Conservation (phyloP, 164 flowering plant genomes). For the Hamamelis virginiana region DNA sequence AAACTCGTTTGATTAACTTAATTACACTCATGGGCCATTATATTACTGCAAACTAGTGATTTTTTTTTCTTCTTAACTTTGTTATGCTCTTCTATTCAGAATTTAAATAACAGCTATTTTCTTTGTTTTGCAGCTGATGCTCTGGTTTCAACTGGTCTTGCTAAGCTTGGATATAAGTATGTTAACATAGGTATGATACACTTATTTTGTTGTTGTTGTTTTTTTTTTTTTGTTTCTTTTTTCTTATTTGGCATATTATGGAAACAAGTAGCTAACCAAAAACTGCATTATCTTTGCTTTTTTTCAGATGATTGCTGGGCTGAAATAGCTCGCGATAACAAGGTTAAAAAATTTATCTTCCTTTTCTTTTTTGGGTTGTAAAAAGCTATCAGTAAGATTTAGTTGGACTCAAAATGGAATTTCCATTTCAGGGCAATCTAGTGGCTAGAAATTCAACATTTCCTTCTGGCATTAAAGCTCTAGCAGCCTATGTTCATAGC, state of each 20-base stretch:
- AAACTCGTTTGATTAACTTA: no score
- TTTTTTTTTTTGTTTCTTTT: background rate
- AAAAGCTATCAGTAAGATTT: background rate
- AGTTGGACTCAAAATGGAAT: background rate
- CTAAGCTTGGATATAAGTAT: constrained; percentile 49
- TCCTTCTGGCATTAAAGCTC: constrained; percentile 50
- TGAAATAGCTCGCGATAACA: constrained; percentile 35
- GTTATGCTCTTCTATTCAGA: background rate
- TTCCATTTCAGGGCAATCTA: constrained; percentile 29
- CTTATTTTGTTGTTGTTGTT: background rate
- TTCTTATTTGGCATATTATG: background rate
- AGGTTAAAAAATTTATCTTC: constrained; percentile 20
- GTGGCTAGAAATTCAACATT: constrained; percentile 38
- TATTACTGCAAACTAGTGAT: background rate
- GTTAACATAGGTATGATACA: constrained; percentile 48
- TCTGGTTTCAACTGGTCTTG: constrained; percentile 51
- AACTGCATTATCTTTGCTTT: background rate
- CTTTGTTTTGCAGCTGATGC: constrained; percentile 48
- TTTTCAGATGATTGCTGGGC: constrained; percentile 73
- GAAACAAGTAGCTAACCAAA: background rate
- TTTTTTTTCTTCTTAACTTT: background rate
- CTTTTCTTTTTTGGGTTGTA: background rate
- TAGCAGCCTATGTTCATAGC: constrained; percentile 47
- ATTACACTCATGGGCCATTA: no score
- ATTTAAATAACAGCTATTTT: background rate